Base-by-base conservation (phyloP, 2,329 filamentous ascomycete genomes). In the Colletotrichum cereale region DNA sequence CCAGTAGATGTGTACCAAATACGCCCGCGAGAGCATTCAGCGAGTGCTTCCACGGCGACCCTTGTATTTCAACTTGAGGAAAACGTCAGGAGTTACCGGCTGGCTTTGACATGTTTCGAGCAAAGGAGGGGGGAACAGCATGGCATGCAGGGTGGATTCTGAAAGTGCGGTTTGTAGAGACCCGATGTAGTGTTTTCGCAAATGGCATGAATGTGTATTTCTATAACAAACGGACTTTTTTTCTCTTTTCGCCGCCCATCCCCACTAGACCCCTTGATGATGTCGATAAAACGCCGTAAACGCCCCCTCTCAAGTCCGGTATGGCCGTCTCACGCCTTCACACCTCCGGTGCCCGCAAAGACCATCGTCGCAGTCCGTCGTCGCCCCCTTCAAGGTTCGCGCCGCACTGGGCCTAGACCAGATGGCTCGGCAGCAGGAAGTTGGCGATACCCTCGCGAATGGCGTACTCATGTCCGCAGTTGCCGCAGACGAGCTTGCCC, bases 361-460 rank as follows among this genome's bases (percentile, higher is more conserved):
- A 55, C 31, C 31, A 5, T n/a, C 10, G 1, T 50, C 58, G 18
- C 36, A n/a, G 14, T 40, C 31, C 29, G 24, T n/a, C 31, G 8
- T 50, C n/a, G 6, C 29, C 12, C 42, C 29, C 31, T 24, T 24
- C 7, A 26, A n/a, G 38, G 14, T 16, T 6, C 24, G 16, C 11
- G n/a, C 31, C 26, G 14, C 42, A n/a, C 18, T n/a, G 7, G 21
- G 16, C 34, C 82, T 80, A 90, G 57, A 95, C 96, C 82, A 99
- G 84, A 85, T 99, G 96, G 77, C 93, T 96, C 16, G 96, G 96
- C 76, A 99, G 84, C 79, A 99, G 84, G 78, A 99, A 99, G 82
- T 98, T 98, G 71, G 95, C 94, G 81, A 98, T 97, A 6, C 96
- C 96, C 83, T 99, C 96, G 80, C 96, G 95, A 74, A 99, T 92